These are phyloP conservation scores for Rheum nobile DNA, from an alignment of 148 eudicot species.

Conservation along the genomic window DNA sequence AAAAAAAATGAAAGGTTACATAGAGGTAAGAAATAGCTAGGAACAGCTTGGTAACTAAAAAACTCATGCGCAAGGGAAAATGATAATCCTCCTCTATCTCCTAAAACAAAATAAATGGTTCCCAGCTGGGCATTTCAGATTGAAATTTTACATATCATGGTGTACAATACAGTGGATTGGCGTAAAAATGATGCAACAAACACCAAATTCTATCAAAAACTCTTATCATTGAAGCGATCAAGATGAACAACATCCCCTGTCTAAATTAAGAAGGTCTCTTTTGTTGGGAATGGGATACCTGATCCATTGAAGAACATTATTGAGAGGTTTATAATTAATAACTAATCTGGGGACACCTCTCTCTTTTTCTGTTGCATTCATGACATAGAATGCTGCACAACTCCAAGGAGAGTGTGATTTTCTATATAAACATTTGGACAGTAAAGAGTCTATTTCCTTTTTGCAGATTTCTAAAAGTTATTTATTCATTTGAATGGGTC, in stretches of 20 bases:
- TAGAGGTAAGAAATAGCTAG: neutral
- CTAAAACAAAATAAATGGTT: conserved; percentile 6
- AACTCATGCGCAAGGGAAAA: neutral
- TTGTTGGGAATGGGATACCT: too few relatives aligned
- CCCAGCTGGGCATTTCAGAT: neutral
- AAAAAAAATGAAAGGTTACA: neutral
- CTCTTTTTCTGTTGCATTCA: too few relatives aligned
- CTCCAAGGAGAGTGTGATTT: too few relatives aligned
- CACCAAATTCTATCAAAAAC: conserved; percentile 9
- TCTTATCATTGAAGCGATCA: conserved; percentile 4
- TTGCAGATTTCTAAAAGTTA: too few relatives aligned
- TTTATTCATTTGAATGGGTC: too few relatives aligned
- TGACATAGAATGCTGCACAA: too few relatives aligned
- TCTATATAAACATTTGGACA: too few relatives aligned
- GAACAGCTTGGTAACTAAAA: neutral
- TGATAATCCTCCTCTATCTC: conserved; percentile 10
- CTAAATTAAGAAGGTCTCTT: too few relatives aligned
- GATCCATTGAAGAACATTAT: too few relatives aligned
- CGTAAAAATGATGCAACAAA: conserved; percentile 6
- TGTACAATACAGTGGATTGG: conserved; percentile 3
- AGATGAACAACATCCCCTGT: conserved; percentile 50
- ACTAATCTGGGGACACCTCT: too few relatives aligned
- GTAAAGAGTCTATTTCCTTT: too few relatives aligned
- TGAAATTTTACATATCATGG: conserved; percentile 24
- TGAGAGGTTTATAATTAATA: too few relatives aligned